Base-by-base conservation (phyloP, 2,329 filamentous ascomycete species). In the Xylariaceae sp. region DNA sequence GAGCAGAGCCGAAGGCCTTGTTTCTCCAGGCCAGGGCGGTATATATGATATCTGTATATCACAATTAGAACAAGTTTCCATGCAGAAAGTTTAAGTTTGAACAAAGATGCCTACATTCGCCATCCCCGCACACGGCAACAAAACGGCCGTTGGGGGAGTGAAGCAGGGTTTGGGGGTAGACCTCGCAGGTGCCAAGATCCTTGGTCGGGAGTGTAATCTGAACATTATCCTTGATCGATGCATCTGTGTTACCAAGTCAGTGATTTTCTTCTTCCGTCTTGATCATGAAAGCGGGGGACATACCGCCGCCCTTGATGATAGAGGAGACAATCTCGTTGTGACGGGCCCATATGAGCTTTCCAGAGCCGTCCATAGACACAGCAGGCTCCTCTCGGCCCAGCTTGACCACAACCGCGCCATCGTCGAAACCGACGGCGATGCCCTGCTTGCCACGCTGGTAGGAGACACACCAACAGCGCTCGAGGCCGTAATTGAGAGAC, bases 71-170 rank as follows among this genome's bases (percentile, higher is more conserved):
- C 2, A 10, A 2, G 12, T 40, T 14, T 11, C 12, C 14, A n/a
- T n/a, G n/a, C n/a, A n/a, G n/a, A n/a, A n/a, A n/a, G n/a, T n/a
- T n/a, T n/a, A n/a, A n/a, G n/a, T n/a, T n/a, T n/a, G 16, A 6
- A n/a, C 19, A 4, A 17, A 6, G 10, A 22, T 11, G 41, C 48
- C 21, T 45, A 53, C 51, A 98, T 69, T 98, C 93, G 52, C 93
- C 93, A 64, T 98, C 93, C 55, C 93, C 93, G 55, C 92, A 97
- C 38, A 77, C 74, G 16, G 74, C 67, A 39, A 93, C 88, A 56
- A 93, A 93, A 49, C 90, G 83, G 41, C 90, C 90, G 58, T 98
- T 98, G 27, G 93, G 88, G n/a, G 91, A 96, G 71, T 98, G 93
- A 27, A 89, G 80, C 41, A 98, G 78, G 0, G 90, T 95, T 64